These are phyloP conservation scores for Hemileccinum impolitum DNA, from an alignment of 768 basidiomycete species.

Conservation along the genomic window DNA sequence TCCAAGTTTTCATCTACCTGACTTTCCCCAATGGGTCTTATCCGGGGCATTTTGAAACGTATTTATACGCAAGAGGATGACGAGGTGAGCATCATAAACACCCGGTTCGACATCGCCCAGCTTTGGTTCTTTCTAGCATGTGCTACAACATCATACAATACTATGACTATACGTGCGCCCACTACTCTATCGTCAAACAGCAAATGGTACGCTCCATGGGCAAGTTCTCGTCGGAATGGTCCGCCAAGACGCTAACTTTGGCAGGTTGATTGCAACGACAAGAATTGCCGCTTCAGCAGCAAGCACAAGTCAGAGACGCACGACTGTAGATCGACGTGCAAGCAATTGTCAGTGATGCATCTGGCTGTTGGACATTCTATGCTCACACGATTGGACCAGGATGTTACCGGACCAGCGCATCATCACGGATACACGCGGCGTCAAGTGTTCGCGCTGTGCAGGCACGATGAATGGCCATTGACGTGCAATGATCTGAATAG, in stretches of 20 bases:
- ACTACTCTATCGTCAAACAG: constrained; percentile 27
- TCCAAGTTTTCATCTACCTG: constrained; percentile 4
- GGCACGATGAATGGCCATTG: constrained; percentile 26
- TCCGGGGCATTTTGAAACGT: constrained; percentile 8
- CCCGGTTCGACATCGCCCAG: constrained; percentile 3
- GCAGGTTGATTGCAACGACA: constrained; percentile 49
- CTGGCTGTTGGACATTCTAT: background rate
- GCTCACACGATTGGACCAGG: constrained; percentile 14
- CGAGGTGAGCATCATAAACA: background rate
- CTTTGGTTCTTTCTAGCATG: constrained; percentile 20
- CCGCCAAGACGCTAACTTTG: background rate
- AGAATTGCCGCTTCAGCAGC: constrained; percentile 39
- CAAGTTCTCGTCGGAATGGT: too few species aligned
- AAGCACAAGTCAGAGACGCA: constrained; percentile 33
- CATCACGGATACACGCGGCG: constrained; percentile 17
- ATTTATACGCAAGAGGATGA: constrained; percentile 18
- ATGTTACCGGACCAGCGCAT: constrained; percentile 29
- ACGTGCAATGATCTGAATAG: constrained; percentile 1
- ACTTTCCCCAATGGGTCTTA: constrained; percentile 4
- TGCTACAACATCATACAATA: constrained; percentile 34
- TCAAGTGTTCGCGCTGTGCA: constrained; percentile 17
- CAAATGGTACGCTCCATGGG: constrained; percentile 31
- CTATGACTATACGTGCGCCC: constrained; percentile 33
- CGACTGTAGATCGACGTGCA: constrained; percentile 37
- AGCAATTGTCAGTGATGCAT: constrained; percentile 32